Conservation (phyloP, 1,139 yeast genomes). For the Nakaseomyces kungkrabaensis region DNA sequence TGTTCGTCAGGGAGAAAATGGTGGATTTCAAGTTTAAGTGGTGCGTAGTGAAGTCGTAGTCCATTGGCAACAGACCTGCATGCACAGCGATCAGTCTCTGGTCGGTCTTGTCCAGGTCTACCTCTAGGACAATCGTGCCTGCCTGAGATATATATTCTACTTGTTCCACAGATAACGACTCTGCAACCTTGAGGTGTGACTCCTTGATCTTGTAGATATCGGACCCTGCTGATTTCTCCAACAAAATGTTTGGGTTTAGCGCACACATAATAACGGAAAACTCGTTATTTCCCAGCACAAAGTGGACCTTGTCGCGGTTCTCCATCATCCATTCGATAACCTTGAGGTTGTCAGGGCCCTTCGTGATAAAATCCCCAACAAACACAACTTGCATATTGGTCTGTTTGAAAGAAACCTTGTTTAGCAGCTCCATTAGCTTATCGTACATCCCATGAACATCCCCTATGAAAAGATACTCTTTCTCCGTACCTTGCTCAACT, state of each 20-base stretch:
- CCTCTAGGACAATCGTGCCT: slow-evolving; percentile 15
- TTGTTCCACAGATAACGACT: slow-evolving; percentile 13
- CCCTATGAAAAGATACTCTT: slow-evolving; percentile 47
- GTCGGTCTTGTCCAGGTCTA: slow-evolving; percentile 11
- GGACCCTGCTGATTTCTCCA: neutral
- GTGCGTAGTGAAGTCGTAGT: slow-evolving; percentile 6
- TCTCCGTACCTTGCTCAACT: neutral
- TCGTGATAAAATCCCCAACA: slow-evolving; percentile 77
- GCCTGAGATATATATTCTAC: slow-evolving; percentile 15
- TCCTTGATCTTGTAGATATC: slow-evolving; percentile 8
- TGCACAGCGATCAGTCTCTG: slow-evolving; percentile 20
- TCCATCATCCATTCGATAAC: slow-evolving; percentile 59
- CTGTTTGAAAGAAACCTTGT: slow-evolving; percentile 46
- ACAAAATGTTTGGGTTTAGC: neutral
- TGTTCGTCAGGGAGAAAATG: slow-evolving; percentile 18
- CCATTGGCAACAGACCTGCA: slow-evolving; percentile 27
- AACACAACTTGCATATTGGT: slow-evolving; percentile 29
- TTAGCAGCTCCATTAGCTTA: slow-evolving; percentile 44
- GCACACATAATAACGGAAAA: slow-evolving; percentile 1
- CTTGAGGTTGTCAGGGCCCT: slow-evolving; percentile 67
- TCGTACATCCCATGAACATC: slow-evolving; percentile 78
- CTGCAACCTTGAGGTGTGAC: slow-evolving; percentile 17
- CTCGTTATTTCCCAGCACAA: slow-evolving; percentile 75
- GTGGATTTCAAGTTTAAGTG: neutral
- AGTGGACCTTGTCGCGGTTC: slow-evolving; percentile 43